Conservation (phyloP, 306 rosid genomes). For the Fragaria nilgerrensis region DNA sequence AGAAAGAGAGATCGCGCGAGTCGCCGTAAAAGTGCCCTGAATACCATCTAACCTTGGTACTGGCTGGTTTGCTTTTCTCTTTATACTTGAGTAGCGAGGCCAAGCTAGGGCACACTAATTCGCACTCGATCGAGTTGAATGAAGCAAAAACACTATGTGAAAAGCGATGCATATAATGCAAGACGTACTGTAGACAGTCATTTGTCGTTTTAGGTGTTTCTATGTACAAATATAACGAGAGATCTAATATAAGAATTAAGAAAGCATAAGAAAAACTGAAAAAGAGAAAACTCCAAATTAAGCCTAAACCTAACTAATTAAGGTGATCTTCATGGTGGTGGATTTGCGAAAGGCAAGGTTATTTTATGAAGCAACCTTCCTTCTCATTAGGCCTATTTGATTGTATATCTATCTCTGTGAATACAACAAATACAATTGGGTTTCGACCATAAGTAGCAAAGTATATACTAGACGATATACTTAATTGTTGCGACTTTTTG, state of each 20-base stretch:
- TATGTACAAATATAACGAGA: background rate
- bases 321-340: background rate
- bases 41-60: background rate
- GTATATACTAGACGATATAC: background rate
- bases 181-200: background rate
- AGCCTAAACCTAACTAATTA: background rate
- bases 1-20: background rate
- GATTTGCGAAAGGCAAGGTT: background rate
- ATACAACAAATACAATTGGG: background rate
- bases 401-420: background rate
- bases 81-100: conserved; percentile 3
- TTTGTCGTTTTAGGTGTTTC: background rate
- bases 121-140: background rate
- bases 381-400: background rate
- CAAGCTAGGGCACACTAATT: background rate
- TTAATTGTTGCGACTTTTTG: background rate
- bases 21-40: background rate
- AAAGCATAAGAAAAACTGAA: background rate
- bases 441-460: background rate
- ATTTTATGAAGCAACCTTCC: background rate
- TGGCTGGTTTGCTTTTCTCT: background rate
- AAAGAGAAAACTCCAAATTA: background rate
- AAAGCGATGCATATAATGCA: background rate
- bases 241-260: no score
- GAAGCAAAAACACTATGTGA: conserved; percentile 5